Conservation (phyloP, 495 filamentous ascomycete species). For the Xylaria bambusicola region DNA sequence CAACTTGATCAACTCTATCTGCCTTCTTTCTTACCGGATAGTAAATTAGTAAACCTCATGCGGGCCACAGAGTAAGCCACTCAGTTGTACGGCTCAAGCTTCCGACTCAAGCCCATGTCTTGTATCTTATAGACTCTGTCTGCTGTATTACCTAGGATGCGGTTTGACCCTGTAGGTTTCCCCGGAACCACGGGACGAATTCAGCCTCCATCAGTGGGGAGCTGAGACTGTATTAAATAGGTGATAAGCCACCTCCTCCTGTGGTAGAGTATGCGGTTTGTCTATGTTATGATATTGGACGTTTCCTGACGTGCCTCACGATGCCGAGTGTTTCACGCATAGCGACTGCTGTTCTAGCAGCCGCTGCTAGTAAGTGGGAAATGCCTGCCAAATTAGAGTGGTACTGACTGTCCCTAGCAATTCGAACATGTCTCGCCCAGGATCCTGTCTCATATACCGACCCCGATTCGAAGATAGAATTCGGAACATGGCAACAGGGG, state of each 20-base stretch:
- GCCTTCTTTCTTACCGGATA: constrained; percentile 23
- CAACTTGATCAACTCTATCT: constrained; percentile 25
- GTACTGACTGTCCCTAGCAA: constrained; percentile 24
- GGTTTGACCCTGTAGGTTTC: constrained; percentile 15
- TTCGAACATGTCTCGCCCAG: constrained; percentile 30
- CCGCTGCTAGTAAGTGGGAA: constrained; percentile 28
- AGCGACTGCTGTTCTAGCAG: constrained; percentile 34
- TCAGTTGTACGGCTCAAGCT: constrained; percentile 24
- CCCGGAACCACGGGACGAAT: constrained; percentile 31
- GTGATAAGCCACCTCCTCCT: constrained; percentile 19
- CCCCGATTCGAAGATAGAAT: constrained; percentile 42
- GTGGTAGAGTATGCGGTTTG: constrained; percentile 11
- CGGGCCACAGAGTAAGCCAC: constrained; percentile 30
- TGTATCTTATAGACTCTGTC: background rate
- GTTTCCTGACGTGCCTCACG: constrained; percentile 31
- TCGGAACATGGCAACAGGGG: constrained; percentile 41
- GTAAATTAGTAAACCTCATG: constrained; percentile 23
- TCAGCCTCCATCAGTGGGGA: constrained; percentile 21
- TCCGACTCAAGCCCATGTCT: constrained; percentile 29
- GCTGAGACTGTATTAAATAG: constrained; percentile 32
- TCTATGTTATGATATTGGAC: constrained; percentile 30
- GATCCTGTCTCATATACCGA: constrained; percentile 41
- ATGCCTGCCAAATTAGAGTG: background rate
- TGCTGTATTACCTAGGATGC: background rate
- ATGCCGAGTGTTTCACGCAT: constrained; percentile 33